phyloP scores from a whole-genome alignment of 163 green algal genomes.

The Coccomyxa subellipsoidea region DNA sequence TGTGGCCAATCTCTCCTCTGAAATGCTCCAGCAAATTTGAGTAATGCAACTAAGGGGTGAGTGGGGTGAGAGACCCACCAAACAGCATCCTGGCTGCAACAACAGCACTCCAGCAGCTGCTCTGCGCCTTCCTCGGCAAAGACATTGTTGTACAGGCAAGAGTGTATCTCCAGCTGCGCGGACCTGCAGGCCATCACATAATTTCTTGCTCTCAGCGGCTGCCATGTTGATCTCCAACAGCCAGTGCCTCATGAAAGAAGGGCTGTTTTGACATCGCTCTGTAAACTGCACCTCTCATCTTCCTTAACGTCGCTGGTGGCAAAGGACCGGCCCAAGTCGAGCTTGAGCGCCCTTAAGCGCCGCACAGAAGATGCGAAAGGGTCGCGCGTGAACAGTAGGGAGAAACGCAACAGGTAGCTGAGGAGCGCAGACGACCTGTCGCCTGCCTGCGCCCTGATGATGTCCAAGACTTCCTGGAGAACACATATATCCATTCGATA shows the following conservation, averaged over 20 bases:
- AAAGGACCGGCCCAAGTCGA: conserved; percentile 2
- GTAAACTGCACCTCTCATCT: background rate
- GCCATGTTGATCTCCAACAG: no score
- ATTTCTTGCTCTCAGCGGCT: no score
- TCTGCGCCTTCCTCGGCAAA: background rate
- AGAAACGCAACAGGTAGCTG: conserved; percentile 4
- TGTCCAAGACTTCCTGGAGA: conserved; percentile 5
- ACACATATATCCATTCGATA: background rate
- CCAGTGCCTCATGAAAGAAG: no score
- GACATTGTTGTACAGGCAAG: conserved; percentile 3
- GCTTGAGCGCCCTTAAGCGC: background rate
- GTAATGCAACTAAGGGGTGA: background rate
- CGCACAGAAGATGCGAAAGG: background rate
- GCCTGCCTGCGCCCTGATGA: conserved; percentile 4
- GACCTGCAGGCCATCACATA: background rate
- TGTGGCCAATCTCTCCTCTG: no score
- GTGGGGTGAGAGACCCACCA: background rate
- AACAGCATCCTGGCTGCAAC: background rate
- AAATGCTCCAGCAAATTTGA: no score
- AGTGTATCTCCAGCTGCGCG: background rate
- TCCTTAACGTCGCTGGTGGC: background rate
- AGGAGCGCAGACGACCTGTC: background rate
- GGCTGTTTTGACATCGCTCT: no score
- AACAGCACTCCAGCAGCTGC: background rate
- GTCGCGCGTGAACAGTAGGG: background rate